Conservation (phyloP, 2,329 filamentous ascomycete species). For the Sporothrix brasiliensis region DNA sequence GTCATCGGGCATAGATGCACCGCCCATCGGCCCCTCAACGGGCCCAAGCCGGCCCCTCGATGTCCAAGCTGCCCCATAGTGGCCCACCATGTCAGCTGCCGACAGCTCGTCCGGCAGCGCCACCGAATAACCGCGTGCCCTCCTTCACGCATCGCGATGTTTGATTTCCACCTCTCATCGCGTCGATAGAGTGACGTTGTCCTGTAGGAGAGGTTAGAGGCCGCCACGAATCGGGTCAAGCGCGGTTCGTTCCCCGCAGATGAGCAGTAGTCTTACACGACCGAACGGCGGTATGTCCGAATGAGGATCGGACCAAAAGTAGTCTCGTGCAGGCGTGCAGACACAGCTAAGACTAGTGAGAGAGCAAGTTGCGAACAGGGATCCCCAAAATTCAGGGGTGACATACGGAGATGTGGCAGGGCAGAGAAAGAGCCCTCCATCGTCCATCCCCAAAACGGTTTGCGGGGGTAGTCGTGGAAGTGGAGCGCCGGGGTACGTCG, state of each 20-base stretch:
- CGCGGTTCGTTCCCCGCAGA: not conserved
- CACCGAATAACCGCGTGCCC: not conserved
- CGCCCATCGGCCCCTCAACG: constrained; percentile 8
- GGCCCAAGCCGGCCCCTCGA: not conserved
- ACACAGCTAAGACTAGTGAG: not conserved
- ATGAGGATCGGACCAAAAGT: not conserved
- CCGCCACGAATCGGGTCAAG: constrained; percentile 8
- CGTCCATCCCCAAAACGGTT: constrained; percentile 7
- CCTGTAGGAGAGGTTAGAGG: not conserved
- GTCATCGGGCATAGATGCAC: constrained; percentile 2
- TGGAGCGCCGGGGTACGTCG: constrained; percentile 10
- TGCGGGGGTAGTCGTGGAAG: constrained; percentile 3
- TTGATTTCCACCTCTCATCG: not conserved
- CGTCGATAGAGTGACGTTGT: not conserved
- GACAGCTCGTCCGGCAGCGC: not conserved
- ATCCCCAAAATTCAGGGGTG: not conserved
- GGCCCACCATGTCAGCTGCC: not conserved
- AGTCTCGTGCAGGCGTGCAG: constrained; percentile 1
- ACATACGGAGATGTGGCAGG: not conserved
- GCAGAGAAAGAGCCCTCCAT: not conserved
- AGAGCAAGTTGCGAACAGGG: not conserved
- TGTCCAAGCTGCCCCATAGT: not conserved
- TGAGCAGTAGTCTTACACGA: constrained; percentile 13
- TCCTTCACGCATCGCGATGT: not conserved
- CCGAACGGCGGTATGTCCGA: not conserved